Percentiles rank a stretch among this genome's conserved stretches.
Evolutionary conservation across 441 rosid genomes (phyloP).

Genomic region (Aleurites moluccanus): DNA sequence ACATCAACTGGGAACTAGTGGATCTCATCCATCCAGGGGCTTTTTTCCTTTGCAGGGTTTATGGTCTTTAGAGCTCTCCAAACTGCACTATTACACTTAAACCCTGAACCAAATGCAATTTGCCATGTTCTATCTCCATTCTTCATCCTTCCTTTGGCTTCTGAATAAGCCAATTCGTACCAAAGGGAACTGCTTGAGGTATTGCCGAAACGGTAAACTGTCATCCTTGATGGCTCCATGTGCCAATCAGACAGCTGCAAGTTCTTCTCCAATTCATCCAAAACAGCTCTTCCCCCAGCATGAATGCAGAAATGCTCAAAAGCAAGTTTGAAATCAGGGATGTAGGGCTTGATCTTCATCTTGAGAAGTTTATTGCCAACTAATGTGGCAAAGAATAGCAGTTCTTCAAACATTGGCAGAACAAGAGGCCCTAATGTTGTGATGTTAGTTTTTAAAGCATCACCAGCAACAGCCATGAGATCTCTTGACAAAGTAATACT

Average conservation of each 20-base stretch:
- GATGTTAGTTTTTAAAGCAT: slow-evolving; percentile 79
- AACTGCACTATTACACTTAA: slow-evolving; percentile 86
- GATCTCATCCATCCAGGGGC: slow-evolving; percentile 34
- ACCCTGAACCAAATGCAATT: slow-evolving; percentile 91
- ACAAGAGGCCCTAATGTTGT: slow-evolving; percentile 85
- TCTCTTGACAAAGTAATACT: slow-evolving; percentile 74
- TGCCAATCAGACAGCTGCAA: slow-evolving; percentile 69
- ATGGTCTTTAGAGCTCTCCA: slow-evolving; percentile 59
- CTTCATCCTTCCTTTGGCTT: slow-evolving; percentile 65
- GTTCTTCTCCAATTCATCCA: slow-evolving; percentile 80
- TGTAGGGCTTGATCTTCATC: slow-evolving; percentile 62
- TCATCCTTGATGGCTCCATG: slow-evolving; percentile 91
- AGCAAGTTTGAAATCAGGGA: slow-evolving; percentile 81
- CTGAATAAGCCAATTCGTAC: slow-evolving; percentile 82
- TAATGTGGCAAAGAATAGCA: slow-evolving; percentile 56
- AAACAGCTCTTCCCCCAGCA: slow-evolving; percentile 87
- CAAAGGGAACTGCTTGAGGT: slow-evolving; percentile 89
- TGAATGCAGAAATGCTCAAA: slow-evolving; percentile 90
- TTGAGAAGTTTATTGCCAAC: slow-evolving; percentile 58
- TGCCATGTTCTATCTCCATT: slow-evolving; percentile 87
- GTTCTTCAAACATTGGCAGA: slow-evolving; percentile 68
- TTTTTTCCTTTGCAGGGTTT: slow-evolving; percentile 27
- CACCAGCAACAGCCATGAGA: slow-evolving; percentile 79
- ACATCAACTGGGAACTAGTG: slow-evolving; percentile 27
- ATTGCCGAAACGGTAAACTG: slow-evolving; percentile 77